Base-by-base conservation (phyloP, 1,284 basidiomycete genomes). In the Pascua guehoae region DNA sequence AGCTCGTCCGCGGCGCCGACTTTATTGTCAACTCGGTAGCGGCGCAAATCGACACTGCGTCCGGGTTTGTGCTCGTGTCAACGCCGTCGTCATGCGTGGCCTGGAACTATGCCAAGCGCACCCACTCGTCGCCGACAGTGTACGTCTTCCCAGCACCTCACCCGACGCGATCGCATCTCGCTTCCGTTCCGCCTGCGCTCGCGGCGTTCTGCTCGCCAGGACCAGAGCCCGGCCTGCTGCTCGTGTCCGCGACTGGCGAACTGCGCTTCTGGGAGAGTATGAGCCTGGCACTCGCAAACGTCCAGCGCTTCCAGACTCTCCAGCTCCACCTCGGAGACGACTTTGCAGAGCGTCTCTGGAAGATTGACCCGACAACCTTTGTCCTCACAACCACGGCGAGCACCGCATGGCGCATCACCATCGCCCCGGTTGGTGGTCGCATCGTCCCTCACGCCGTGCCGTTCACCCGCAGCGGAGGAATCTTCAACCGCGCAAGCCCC, bases 21-120 rank as follows among this genome's bases (percentile, higher is more conserved):
- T 64, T 75, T 15, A 73, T 76, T 48, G 66, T 67, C 2, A 67
- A 69, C 41, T 66, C 73, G 0, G 67, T 77, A 16, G 51, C 68
- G 15, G 78, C 70, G 0, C 60, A 70, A 15, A 53, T 79, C 8
- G 78, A 79, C 51, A 53, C 66, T 0, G 46, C 56, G 4, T 69
- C 70, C 4, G 79, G 79, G 1, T 79, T 77, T 48, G 79, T 77
- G 0, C 70, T 73, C 48, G 72, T 79, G 9, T 52, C 74, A 11
- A 72, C 67, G 1, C 63, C 68, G 5, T 60, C 65, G 9, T 47
- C 56, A 18, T 75, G 74, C 53, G 70, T 73, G 43, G 74, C 77
- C 2, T 80, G 79, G 79, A 79, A 79, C 58, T 79, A 76, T 60
- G 60, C 69, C 11, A 77, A 72, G 72, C 71, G 66, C 49, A 73